Percentiles rank a stretch among this genome's conserved stretches.
Conservation (phyloP, 176 grass and related monocot genomes). For the Ensete glaucum region DNA sequence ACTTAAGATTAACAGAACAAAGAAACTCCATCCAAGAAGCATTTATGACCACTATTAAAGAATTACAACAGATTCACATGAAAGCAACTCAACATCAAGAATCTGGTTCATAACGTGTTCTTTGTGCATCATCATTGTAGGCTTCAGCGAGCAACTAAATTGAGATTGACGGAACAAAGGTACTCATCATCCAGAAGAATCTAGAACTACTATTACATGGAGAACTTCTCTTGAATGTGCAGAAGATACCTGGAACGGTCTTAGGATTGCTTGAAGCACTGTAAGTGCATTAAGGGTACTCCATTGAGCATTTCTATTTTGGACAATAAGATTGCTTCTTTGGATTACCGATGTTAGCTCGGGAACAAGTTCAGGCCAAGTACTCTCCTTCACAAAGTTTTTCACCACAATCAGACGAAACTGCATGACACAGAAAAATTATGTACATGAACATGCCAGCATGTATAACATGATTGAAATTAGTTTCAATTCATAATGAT, state of each 20-base stretch:
- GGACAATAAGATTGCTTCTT: slow-evolving; percentile 50
- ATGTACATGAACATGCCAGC: not conserved
- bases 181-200: too few relatives aligned
- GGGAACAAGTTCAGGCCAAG: slow-evolving; percentile 76
- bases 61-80: too few relatives aligned
- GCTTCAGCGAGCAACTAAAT: too few relatives aligned
- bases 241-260: slow-evolving; percentile 62
- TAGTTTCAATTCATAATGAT: not conserved
- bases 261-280: slow-evolving; percentile 53
- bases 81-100: too few relatives aligned
- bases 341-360: slow-evolving; percentile 63
- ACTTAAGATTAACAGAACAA: not conserved
- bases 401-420: slow-evolving; percentile 47
- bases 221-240: not conserved
- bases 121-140: too few relatives aligned
- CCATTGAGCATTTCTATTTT: slow-evolving; percentile 48
- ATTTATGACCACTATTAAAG: not conserved
- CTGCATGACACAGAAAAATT: slow-evolving; percentile 33
- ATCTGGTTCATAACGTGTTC: too few relatives aligned
- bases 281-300: slow-evolving; percentile 72
- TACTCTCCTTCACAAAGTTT: slow-evolving; percentile 71
- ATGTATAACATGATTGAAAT: not conserved
- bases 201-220: not conserved
- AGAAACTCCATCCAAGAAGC: not conserved
- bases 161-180: too few relatives aligned